These are phyloP conservation scores for Aspergillus pseudoviridinutans DNA, from an alignment of 2,329 filamentous ascomycete genomes.

Conservation along the genomic window DNA sequence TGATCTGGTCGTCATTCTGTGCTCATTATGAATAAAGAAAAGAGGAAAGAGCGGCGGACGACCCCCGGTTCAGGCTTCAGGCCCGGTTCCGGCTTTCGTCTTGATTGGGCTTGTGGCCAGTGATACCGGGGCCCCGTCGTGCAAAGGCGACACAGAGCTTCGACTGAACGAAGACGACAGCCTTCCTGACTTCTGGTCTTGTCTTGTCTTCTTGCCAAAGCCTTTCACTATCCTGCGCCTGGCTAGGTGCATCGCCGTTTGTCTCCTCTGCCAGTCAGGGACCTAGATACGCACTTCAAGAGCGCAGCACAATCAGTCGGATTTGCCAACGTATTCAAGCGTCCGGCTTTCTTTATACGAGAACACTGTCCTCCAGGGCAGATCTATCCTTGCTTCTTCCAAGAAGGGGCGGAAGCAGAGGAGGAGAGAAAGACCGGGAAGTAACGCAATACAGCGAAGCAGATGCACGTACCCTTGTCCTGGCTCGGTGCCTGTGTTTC, in stretches of 20 bases:
- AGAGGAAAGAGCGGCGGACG: not conserved
- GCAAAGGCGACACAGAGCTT: not conserved
- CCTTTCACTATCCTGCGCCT: not conserved
- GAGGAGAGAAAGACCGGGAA: not conserved
- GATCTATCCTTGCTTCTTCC: not conserved
- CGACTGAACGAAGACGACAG: not conserved
- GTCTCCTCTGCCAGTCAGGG: constrained; percentile 2
- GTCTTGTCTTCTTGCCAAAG: not conserved
- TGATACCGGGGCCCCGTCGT: not conserved
- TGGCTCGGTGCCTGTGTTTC: not conserved
- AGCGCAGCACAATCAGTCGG: not conserved
- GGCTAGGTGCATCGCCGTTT: constrained; percentile 1
- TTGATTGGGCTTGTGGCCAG: not conserved
- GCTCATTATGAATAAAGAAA: not conserved
- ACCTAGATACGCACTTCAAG: not conserved
- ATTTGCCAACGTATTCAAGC: too few species aligned
- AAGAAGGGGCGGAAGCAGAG: not conserved
- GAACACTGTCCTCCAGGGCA: not conserved
- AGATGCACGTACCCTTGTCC: not conserved
- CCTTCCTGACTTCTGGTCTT: not conserved
- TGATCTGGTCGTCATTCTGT: not conserved
- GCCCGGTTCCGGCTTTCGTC: not conserved
- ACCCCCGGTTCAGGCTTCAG: not conserved
- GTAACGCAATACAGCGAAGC: not conserved
- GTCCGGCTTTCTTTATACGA: not conserved